Evolutionary conservation across 306 rosid species (phyloP).

Genomic region (Dryas alaskensis): DNA sequence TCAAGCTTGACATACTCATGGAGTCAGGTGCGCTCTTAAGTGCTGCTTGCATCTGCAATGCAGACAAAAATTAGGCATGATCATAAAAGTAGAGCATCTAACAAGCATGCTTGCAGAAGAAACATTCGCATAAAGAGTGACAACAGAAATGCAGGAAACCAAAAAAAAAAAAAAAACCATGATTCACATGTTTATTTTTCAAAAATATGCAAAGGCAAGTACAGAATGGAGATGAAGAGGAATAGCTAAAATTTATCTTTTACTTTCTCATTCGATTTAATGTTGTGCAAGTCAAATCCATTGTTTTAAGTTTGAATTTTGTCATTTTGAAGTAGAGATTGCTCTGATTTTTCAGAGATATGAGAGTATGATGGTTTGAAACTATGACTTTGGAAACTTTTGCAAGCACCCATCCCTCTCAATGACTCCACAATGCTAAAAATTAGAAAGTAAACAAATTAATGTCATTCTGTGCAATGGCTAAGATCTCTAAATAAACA

Average conservation of each 20-base stretch:
- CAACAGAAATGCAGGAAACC: background rate
- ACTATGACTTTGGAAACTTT: background rate
- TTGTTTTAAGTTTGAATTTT: background rate
- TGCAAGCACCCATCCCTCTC: background rate
- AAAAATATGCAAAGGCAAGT: background rate
- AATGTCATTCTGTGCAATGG: background rate
- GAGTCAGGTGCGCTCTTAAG: conserved; percentile 76
- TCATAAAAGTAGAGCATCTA: background rate
- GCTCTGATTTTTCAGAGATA: background rate
- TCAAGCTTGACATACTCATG: conserved; percentile 74
- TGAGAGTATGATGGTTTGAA: background rate
- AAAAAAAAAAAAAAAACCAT: background rate
- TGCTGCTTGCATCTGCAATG: conserved; percentile 84
- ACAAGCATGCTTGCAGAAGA: conserved; percentile 11
- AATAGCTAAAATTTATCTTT: background rate
- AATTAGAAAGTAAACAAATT: background rate
- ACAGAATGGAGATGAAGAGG: background rate
- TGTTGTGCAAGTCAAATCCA: background rate
- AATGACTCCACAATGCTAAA: background rate
- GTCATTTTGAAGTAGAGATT: background rate
- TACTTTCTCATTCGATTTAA: background rate
- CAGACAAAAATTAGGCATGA: conserved; percentile 23
- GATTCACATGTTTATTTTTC: background rate
- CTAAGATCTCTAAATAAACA: background rate
- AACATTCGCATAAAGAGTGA: background rate